Percentiles rank a stretch among this genome's conserved stretches.
phyloP scores from a whole-genome alignment of 179 eudicot species.

The Beta lomatogona region DNA sequence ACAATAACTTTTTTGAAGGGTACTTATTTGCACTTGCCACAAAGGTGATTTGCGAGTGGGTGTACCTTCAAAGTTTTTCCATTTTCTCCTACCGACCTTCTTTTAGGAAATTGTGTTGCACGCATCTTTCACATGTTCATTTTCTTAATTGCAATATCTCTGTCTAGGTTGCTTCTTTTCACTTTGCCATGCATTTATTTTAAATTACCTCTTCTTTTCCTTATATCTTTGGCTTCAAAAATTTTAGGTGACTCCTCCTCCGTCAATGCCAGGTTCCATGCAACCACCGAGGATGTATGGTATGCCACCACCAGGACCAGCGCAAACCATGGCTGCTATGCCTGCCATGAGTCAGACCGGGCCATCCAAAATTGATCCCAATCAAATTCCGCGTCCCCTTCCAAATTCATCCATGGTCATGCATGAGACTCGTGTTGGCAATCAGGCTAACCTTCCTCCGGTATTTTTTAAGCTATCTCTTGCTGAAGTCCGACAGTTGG shows the following conservation, averaged over 20 bases:
- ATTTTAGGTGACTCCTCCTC: constrained; percentile 61
- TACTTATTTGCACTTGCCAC: not conserved
- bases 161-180: not conserved
- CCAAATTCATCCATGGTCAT: constrained; percentile 63
- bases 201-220: not conserved
- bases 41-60: not conserved
- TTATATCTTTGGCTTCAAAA: constrained; percentile 4
- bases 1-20: not conserved
- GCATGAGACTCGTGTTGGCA: constrained; percentile 87
- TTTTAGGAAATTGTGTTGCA: not conserved
- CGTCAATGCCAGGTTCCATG: constrained; percentile 58
- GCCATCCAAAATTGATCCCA: constrained; percentile 84
- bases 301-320: constrained; percentile 67
- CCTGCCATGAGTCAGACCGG: constrained; percentile 67
- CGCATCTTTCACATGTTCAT: not conserved
- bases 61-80: not conserved
- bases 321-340: constrained; percentile 67
- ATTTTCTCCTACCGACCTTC: not conserved
- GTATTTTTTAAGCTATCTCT: constrained; percentile 40
- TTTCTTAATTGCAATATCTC: not conserved
- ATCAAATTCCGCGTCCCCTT: constrained; percentile 88
- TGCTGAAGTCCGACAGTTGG: not conserved
- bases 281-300: constrained; percentile 75
- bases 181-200: not conserved
- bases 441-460: constrained; percentile 95